Evolutionary conservation across 164 flowering plant genomes (phyloP).

Genomic region (Taxillus chinensis): DNA sequence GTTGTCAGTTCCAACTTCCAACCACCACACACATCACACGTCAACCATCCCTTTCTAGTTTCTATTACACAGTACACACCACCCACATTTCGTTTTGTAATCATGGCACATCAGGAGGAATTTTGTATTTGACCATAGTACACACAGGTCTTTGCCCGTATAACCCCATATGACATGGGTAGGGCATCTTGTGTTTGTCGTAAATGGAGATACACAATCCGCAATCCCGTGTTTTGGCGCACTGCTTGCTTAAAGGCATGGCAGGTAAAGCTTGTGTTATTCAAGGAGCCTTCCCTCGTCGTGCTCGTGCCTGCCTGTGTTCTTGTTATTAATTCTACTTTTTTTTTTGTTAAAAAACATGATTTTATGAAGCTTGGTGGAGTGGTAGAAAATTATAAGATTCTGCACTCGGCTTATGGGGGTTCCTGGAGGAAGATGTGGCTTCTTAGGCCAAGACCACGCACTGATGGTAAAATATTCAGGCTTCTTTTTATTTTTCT

Average conservation of each 20-base stretch:
- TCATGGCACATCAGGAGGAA: too few relatives aligned
- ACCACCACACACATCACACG: too few relatives aligned
- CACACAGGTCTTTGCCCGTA: conserved; percentile 67
- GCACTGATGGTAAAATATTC: conserved; percentile 72
- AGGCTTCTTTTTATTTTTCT: background rate
- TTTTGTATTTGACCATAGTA: conserved; percentile 1
- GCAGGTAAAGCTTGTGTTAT: conserved; percentile 47
- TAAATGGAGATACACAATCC: conserved; percentile 91
- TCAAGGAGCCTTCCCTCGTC: background rate
- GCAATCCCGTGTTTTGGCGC: conserved; percentile 89
- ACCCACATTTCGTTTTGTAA: too few relatives aligned
- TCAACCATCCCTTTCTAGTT: too few relatives aligned
- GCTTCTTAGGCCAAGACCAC: conserved; percentile 85
- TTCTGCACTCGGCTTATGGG: conserved; percentile 64
- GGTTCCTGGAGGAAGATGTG: conserved; percentile 98
- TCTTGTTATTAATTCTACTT: background rate
- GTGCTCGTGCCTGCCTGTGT: background rate
- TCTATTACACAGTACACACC: too few relatives aligned
- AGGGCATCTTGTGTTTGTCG: conserved; percentile 93
- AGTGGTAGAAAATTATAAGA: conserved; percentile 63
- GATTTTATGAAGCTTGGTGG: conserved; percentile 49
- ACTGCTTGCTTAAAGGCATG: conserved; percentile 87
- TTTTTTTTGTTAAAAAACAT: conserved; percentile 1
- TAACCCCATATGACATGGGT: conserved; percentile 76
- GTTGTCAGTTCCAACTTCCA: background rate